Base-by-base conservation (phyloP, 768 basidiomycete species). In the Suillus paluster region DNA sequence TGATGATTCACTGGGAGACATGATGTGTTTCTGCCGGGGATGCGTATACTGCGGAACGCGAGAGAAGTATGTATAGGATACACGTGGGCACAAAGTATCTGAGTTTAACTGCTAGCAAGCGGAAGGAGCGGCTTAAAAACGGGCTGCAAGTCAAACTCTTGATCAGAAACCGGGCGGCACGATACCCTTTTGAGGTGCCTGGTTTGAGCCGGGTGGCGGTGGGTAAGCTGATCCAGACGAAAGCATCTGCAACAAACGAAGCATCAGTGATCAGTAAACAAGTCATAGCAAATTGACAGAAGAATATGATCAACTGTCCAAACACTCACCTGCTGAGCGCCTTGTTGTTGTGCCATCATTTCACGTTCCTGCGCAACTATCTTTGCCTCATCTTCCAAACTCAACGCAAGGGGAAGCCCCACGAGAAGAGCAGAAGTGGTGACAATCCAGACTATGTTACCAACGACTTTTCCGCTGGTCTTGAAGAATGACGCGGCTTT, bases 371-470 rank as follows among this genome's bases (percentile, higher is more conserved):
- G 95, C 52, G 90, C 88, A 12, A 95, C 90, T 61, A 97, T 85
- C 78, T 95, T 95, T 58, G 93, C 91, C 80, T 99, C 97, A 77
- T 97, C 97, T 78, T 99, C 97, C 68, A 99, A 82, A 63, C 88
- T 90, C 68, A 99, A 83, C 5, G 96, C 95, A 64, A 99, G 83
- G 38, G 97, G 97, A 42, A 99, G 82, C 15, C 94, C 97, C 55
- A 99, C 90, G 66, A 99, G 86, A 59, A 99, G 81, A 1, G 96
- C 95, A 48, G 91, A 93, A 10, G 97, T 99, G 59, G 94, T 95
- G 72, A 98, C 81, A 64, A 97, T 84, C 97, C 97, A 99, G 60
- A 96, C 92, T 67, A 95, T 78, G 74, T 91, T 95, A 15, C 97
- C 97, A 38, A 88, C 84, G 56, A 92, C 68, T 78, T 88, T 92